Evolutionary conservation across 192 early-diverging fungal species (phyloP), one percentile per base, ranked within the genome.

Genomic region (Irineochytrium annulatum): DNA sequence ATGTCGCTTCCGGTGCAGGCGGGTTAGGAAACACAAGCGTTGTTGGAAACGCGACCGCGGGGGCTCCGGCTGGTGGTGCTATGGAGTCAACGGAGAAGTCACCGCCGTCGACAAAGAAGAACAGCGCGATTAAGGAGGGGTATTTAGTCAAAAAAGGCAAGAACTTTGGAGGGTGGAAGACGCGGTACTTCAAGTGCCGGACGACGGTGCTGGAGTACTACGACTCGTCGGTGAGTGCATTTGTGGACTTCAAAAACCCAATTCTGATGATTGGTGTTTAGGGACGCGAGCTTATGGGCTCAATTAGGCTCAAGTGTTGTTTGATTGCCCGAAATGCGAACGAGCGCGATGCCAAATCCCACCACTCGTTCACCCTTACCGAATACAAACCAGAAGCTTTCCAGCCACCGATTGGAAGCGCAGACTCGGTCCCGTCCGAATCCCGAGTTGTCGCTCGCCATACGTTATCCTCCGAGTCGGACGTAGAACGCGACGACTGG

Each of bases 81-180:
- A 30, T 30, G 28, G 52, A 54, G 8, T 54, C 52, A 28, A 49
- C 28, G 46, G 19, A n/a, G 11, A 28, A 13, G n/a, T 8, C 20
- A 8, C n/a, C n/a, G 39, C 13, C 14, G 13, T 43, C 39, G n/a
- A n/a, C n/a, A n/a, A n/a, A n/a, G n/a, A 41, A 41, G n/a, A 13
- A 8, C 8, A 22, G 17, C 6, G 37, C 30, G 11, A 32, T 72
- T n/a, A 91, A 90, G 57, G 91, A 93, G 72, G 93, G 93, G 4
- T 91, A 86, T 52, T 70, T 96, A 56, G 87, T 90, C 44, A 97
- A 95, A 65, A 86, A 86, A 73, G 93, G 95, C 46, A 97, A 94
- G 65, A 93, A 87, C 68, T 96, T 97, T 89, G 93, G 95, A 51
- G 93, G 91, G 8, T 95, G 93, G 93, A 97, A 97, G 67, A 78